These are phyloP conservation scores for Blumeria hordei DNA, from an alignment of 2,329 filamentous ascomycete species.

Conservation along the genomic window DNA sequence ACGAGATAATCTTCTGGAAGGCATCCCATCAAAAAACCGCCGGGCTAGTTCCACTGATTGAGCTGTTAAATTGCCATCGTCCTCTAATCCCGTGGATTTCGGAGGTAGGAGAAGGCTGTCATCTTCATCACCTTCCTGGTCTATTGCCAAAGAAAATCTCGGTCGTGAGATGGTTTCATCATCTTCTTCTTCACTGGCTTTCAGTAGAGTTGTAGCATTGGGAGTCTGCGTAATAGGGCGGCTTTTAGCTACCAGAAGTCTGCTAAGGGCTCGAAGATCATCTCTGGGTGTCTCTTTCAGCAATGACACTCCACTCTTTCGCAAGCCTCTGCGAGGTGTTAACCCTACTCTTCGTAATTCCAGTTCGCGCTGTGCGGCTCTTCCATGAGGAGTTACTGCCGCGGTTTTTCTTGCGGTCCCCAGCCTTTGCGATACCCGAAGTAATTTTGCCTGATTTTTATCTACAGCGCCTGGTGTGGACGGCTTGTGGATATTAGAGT, in stretches of 20 bases:
- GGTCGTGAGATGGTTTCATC: conserved; percentile 23
- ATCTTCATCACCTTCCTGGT: conserved; percentile 25
- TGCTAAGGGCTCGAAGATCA: conserved; percentile 27
- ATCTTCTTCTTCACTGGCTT: conserved; percentile 15
- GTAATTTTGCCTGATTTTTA: conserved; percentile 8
- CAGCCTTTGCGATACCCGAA: conserved; percentile 6
- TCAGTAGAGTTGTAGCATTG: conserved; percentile 3
- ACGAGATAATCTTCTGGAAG: conserved; percentile 21
- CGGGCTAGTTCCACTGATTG: conserved; percentile 36
- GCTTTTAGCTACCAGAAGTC: conserved; percentile 24
- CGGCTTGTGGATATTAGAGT: conserved; percentile 12
- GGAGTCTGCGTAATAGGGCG: conserved; percentile 13
- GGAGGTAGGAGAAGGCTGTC: conserved; percentile 26
- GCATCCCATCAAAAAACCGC: conserved; percentile 24
- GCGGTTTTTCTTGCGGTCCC: conserved; percentile 10
- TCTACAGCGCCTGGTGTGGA: conserved; percentile 3
- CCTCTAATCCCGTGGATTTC: conserved; percentile 26
- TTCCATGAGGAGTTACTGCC: conserved; percentile 30
- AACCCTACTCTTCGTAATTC: conserved; percentile 34
- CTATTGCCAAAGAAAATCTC: conserved; percentile 29
- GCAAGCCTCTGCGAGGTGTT: conserved; percentile 32
- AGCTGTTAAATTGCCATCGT: conserved; percentile 29
- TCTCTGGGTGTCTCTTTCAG: conserved; percentile 31
- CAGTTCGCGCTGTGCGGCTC: conserved; percentile 32
- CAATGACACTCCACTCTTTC: conserved; percentile 28